Evolutionary conservation across 768 basidiomycete genomes (phyloP).

Genomic region (Pleurotus djamor): DNA sequence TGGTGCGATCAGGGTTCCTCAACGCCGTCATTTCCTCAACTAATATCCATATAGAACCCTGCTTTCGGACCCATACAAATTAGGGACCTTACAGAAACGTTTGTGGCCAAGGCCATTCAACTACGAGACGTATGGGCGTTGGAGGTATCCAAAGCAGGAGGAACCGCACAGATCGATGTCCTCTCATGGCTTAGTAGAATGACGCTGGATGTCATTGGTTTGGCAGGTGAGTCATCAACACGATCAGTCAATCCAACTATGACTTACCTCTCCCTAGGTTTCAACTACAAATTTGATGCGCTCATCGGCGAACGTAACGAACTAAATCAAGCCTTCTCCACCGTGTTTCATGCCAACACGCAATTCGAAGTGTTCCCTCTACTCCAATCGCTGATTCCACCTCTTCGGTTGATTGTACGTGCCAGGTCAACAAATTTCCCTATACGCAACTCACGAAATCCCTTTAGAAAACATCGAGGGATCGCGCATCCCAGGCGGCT

Average conservation of each 20-base stretch:
- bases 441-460: neutral
- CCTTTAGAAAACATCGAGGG: constrained; percentile 27
- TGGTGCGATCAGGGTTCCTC: constrained; percentile 10
- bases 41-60: constrained; percentile 30
- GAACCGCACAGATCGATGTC: constrained; percentile 35
- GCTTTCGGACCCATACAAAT: constrained; percentile 46
- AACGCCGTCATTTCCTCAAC: neutral
- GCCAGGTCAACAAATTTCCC: too few relatives aligned
- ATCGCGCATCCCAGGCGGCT: constrained; percentile 25
- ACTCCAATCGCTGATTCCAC: constrained; percentile 25
- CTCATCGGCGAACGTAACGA: constrained; percentile 28
- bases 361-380: constrained; percentile 24
- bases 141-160: constrained; percentile 16
- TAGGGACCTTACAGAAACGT: constrained; percentile 36
- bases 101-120: constrained; percentile 35
- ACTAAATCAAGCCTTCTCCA: constrained; percentile 40
- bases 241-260: constrained; percentile 24
- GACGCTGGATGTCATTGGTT: constrained; percentile 60
- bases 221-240: constrained; percentile 44
- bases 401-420: constrained; percentile 27
- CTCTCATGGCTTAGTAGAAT: constrained; percentile 48
- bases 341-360: constrained; percentile 36
- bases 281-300: constrained; percentile 16
- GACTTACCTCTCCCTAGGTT: constrained; percentile 7
- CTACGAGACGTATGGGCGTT: constrained; percentile 30